Base-by-base conservation (phyloP, 1,284 basidiomycete genomes). In the Ceratobasidium sp. region DNA sequence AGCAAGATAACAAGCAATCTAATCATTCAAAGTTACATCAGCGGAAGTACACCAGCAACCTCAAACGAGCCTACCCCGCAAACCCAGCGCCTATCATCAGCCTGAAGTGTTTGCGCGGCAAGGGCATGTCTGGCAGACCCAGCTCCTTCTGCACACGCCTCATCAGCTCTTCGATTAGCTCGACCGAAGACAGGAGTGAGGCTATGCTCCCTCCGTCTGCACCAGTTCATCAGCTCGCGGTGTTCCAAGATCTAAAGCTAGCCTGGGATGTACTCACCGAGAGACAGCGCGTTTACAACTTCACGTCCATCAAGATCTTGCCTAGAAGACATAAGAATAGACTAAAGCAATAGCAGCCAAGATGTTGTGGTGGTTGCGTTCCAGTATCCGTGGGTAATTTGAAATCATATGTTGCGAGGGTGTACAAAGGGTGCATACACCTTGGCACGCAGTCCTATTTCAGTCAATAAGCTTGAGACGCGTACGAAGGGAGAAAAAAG, bases 51-150 rank as follows among this genome's bases (percentile, higher is more conserved):
- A 33, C 33, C 33, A 2, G 33, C n/a, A n/a, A n/a, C n/a, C n/a
- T n/a, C n/a, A n/a, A n/a, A 33, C 33, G 4, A 33, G 4, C 33
- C 33, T n/a, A n/a, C 66, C 44, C 44, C 6, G 44, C 40, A 67
- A 23, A 49, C 23, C 66, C 66, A 33, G 63, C 44, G 63, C 66
- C 66, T 3, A 46, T 44, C 42, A 51, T 51, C 44, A 67, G 44
- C 44, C 28, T 53, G 23, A 67, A 67, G 49, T 67, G 23, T 28
- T 67, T 33, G 13, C 33, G 23, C 20, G 66, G 66, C 46, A 44
- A 18, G 2, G 66, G 66, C 23, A 40, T n/a, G 10, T 46, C 28
- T 13, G 42, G 15, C 10, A 51, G 20, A 5, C 26, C 44, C 39
- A 51, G 44, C 20, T 49, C 12, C 12, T 13, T 67, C 63, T 51